Base-by-base conservation (phyloP, 768 basidiomycete genomes). In the Rubroboletus pulcherrimus region DNA sequence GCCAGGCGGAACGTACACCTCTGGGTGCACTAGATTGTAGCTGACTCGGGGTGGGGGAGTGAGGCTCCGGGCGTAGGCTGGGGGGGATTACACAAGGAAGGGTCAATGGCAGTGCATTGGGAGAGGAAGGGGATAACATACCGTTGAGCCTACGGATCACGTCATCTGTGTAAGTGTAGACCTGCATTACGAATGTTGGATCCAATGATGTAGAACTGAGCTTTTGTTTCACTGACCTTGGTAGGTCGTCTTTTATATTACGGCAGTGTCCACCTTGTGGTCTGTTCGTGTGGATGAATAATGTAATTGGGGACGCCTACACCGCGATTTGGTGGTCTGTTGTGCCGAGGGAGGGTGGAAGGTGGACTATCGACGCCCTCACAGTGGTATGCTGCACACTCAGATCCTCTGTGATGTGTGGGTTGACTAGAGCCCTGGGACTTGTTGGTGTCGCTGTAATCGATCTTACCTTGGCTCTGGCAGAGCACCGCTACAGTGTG, bases 81-180 rank as follows among this genome's bases (percentile, higher is more conserved):
- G 12, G 6, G 10, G 8, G 5, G 26, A 12, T 6, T 15, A 31
- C 9, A 9, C 17, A 39, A 24, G 9, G n/a, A 11, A 30, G 2
- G 19, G 41, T 56, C 38, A 60, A 9, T 14, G 15, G 4, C 15
- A 5, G 19, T 7, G 15, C 14, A 5, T 41, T 17, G 0, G 3
- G 24, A 26, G 29, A 39, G 7, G 7, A 19, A 17, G 26, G 21
- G 9, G 11, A 31, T 9, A 21, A 40, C 51, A 2, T 33, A 11
- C 59, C 59, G 2, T 21, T 33, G 50, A 52, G 53, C 30, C 7
- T 44, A 4, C 35, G 2, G 11, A 61, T 15, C 26, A 44, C 53
- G 5, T 55, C 45, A 17, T 55, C 46, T 2, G 59, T 44, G 37
- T 51, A 59, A 2, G n/a, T 5, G 26, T 53, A 41, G 14, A 40